A percentile compares a stretch with the other conserved stretches of the same genome.
Evolutionary conservation across 2,329 filamentous ascomycete species (phyloP).

Genomic region (Penicillium sp.): DNA sequence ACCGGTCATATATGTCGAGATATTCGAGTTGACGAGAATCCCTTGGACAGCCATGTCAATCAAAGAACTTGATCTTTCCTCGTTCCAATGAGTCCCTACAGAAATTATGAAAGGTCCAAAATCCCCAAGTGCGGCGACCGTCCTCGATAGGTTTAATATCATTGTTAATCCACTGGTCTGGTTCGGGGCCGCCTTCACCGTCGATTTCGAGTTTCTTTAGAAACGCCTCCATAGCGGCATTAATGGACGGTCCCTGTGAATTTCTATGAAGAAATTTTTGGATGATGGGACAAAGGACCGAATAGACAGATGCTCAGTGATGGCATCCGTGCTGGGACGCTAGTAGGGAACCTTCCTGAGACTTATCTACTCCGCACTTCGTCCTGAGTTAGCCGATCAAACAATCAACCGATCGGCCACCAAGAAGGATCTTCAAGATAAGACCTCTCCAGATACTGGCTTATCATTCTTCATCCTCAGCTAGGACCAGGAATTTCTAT

Average conservation of each 20-base stretch:
- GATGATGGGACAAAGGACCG: neutral
- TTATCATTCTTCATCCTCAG: neutral
- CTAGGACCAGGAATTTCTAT: neutral
- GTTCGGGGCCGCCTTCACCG: neutral
- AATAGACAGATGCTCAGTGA: neutral
- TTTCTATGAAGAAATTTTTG: neutral
- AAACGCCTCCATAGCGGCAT: neutral
- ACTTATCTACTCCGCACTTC: neutral
- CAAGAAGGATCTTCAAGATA: neutral
- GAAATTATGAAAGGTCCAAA: conserved; percentile 46
- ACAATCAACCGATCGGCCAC: neutral
- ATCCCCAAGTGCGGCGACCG: conserved; percentile 45
- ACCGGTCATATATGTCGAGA: neutral
- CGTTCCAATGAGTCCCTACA: neutral
- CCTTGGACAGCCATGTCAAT: neutral
- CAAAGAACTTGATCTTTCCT: neutral
- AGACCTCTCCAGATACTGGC: neutral
- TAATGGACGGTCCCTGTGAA: no score
- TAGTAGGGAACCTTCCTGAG: neutral
- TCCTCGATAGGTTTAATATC: conserved; percentile 51
- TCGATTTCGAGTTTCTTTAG: neutral
- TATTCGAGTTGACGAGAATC: neutral
- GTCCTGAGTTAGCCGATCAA: neutral
- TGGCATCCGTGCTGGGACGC: neutral
- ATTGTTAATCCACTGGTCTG: conserved; percentile 44